Evolutionary conservation across 169 alveolate species (phyloP), one percentile per base, ranked within the genome.

Genomic region (Neospora caninum): DNA sequence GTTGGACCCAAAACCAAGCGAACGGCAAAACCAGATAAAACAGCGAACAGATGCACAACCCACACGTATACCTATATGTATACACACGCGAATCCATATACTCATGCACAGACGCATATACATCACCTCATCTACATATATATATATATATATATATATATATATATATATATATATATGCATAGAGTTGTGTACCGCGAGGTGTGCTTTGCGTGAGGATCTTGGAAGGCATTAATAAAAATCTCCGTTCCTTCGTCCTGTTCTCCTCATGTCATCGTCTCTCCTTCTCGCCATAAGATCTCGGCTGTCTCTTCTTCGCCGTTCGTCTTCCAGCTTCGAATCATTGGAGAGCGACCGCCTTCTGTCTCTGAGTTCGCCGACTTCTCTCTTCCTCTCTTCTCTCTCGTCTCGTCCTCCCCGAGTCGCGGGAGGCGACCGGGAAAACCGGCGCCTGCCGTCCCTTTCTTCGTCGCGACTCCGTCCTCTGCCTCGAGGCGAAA

Each of bases 241-340:
- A 64, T 64, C 34, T 64, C 73, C 73, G 73, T 0, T 64, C 20
- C 73, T 64, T 64, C 73, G 4, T 4, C 34, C 73, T 64, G 7
- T 64, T 29, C 20, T 64, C 31, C 73, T 64, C n/a, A 13, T 22
- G 1, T 27, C 73, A 10, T 64, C 73, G 73, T 64, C 73, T 22
- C 73, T 64, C n/a, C 73, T 16, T 29, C 31, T 10, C n/a, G 73
- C n/a, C 7, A 64, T 10, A 29, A 16, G 31, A 22, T 64, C 73
- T 16, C 73, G 41, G 86, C 86, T 78, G 86, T 78, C 86, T 20
- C 86, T 78, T 78, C 86, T 78, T 13, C n/a, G n/a, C n/a, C 73
- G 73, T 16, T 16, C 73, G 1, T 29, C n/a, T 13, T 29, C n/a
- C 4, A 16, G 31, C 31, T 64, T 4, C 34, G 25, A 16, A 29